Evolutionary conservation across 768 basidiomycete genomes (phyloP).

Genomic region (Lentinula boryana): DNA sequence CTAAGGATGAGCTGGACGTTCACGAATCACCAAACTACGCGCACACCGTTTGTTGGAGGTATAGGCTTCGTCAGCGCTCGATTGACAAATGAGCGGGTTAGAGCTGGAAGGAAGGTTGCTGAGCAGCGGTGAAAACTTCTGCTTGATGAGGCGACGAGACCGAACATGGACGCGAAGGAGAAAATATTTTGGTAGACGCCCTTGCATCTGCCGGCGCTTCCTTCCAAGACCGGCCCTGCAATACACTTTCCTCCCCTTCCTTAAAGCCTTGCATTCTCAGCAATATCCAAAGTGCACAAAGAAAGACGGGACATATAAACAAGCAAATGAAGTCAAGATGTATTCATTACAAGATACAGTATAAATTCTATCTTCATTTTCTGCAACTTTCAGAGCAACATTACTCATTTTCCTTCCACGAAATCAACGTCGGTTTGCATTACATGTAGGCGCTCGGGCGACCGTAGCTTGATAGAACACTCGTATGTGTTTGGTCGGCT

Average conservation of each 20-base stretch:
- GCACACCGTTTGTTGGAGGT: conserved; percentile 29
- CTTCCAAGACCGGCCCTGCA: no score
- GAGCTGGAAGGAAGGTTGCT: conserved; percentile 13
- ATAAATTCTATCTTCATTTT: no score
- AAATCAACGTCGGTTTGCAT: neutral
- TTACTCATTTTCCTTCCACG: neutral
- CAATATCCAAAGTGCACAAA: no score
- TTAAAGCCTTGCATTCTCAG: no score
- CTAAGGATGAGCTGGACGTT: neutral
- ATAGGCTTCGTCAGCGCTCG: conserved; percentile 26
- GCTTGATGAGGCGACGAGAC: neutral
- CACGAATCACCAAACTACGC: conserved; percentile 3
- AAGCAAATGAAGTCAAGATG: no score
- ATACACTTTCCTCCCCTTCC: no score
- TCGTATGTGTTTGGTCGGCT: neutral
- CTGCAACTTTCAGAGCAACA: no score
- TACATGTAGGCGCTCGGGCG: neutral
- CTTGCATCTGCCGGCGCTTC: no score
- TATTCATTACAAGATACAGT: no score
- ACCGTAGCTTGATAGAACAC: neutral
- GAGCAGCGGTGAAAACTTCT: neutral
- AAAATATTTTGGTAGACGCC: no score
- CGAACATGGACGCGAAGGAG: neutral
- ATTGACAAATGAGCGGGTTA: conserved; percentile 28
- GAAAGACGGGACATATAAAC: no score